Evolutionary conservation across 2,329 filamentous ascomycete genomes (phyloP).

Genomic region (Rhinocladiella similis): DNA sequence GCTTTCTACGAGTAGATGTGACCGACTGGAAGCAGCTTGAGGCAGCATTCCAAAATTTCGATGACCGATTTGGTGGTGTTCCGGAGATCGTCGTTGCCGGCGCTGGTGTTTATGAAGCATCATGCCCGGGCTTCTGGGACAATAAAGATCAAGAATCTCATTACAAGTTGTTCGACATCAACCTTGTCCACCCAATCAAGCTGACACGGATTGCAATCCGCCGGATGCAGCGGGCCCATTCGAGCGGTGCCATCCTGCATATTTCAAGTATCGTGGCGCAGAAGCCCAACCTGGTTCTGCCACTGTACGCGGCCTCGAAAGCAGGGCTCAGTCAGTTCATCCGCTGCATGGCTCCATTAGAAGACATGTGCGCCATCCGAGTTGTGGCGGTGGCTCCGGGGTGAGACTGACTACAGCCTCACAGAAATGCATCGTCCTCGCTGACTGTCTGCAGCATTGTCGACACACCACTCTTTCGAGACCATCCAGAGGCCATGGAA

Average conservation of each 20-base stretch:
- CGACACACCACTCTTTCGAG: slow-evolving; percentile 62
- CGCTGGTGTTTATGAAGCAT: slow-evolving; percentile 3
- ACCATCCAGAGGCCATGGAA: slow-evolving; percentile 59
- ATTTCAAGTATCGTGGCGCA: slow-evolving; percentile 51
- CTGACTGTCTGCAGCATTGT: slow-evolving; percentile 47
- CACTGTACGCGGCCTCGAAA: slow-evolving; percentile 51
- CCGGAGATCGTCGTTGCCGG: slow-evolving; percentile 6
- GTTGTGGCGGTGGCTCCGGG: slow-evolving; percentile 61
- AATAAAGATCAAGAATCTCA: slow-evolving; percentile 37
- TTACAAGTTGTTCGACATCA: slow-evolving; percentile 51
- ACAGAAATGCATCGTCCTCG: background rate
- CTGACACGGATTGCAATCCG: slow-evolving; percentile 49
- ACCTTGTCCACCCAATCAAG: slow-evolving; percentile 53
- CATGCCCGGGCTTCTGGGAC: slow-evolving; percentile 10
- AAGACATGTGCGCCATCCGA: slow-evolving; percentile 50
- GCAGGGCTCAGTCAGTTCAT: slow-evolving; percentile 49
- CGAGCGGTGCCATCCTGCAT: slow-evolving; percentile 37
- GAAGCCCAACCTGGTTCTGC: slow-evolving; percentile 36
- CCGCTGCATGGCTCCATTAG: slow-evolving; percentile 51
- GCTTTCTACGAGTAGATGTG: too few species aligned
- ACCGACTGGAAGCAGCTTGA: background rate
- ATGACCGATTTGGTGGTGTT: background rate
- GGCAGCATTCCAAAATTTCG: background rate
- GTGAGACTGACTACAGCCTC: background rate
- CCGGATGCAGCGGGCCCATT: background rate